Percentiles rank a stretch among this genome's conserved stretches.
These are phyloP conservation scores for Nectriaceae sp. DNA, from an alignment of 2,329 filamentous ascomycete genomes.

Conservation along the genomic window DNA sequence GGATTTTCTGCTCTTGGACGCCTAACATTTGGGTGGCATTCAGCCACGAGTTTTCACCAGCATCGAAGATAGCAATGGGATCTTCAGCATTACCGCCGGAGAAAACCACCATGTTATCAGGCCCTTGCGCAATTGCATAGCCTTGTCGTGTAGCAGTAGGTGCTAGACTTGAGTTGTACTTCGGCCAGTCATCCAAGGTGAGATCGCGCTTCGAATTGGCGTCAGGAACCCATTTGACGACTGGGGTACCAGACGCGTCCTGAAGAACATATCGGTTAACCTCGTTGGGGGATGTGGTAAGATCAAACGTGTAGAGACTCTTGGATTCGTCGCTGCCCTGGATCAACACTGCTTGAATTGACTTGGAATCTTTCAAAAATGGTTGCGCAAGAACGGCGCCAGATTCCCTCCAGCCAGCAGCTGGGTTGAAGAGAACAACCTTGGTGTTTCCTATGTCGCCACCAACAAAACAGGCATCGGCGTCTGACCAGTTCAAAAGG, in stretches of 20 bases:
- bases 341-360: slow-evolving; percentile 65
- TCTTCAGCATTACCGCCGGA: slow-evolving; percentile 72
- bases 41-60: slow-evolving; percentile 74
- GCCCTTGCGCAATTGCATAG: slow-evolving; percentile 71
- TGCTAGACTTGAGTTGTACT: slow-evolving; percentile 75
- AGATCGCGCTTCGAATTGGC: slow-evolving; percentile 40
- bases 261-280: slow-evolving; percentile 72
- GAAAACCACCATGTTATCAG: slow-evolving; percentile 70
- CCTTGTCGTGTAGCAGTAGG: slow-evolving; percentile 63
- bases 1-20: slow-evolving; percentile 42
- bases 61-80: slow-evolving; percentile 76
- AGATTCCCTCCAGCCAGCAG: slow-evolving; percentile 66
- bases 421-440: slow-evolving; percentile 71
- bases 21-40: slow-evolving; percentile 68
- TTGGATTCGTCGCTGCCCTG: slow-evolving; percentile 75
- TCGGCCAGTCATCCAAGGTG: slow-evolving; percentile 68
- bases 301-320: slow-evolving; percentile 76
- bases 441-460: slow-evolving; percentile 62
- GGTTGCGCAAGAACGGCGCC: slow-evolving; percentile 63
- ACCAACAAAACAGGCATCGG: slow-evolving; percentile 73
- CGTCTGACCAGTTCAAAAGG: slow-evolving; percentile 72
- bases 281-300: slow-evolving; percentile 71
- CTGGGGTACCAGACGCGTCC: slow-evolving; percentile 58
- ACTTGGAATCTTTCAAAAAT: slow-evolving; percentile 58
- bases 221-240: slow-evolving; percentile 48